phyloP scores from a whole-genome alignment of 441 rosid species.

The Gossypium davidsonii region DNA sequence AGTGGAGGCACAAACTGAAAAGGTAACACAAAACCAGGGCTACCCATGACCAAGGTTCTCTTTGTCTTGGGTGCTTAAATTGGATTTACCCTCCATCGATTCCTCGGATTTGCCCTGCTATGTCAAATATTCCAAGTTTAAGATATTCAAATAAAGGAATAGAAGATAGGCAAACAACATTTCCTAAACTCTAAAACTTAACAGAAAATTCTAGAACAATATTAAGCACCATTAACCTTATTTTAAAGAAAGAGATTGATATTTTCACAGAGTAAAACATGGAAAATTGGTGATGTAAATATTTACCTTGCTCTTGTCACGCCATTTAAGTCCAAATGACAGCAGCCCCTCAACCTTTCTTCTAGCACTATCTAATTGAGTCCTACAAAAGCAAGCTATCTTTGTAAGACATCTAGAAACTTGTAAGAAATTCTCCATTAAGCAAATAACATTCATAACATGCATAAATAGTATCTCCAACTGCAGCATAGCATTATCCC shows the following conservation, averaged over 20 bases:
- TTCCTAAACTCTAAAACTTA: not conserved
- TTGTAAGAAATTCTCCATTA: not conserved
- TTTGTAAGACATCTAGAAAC: constrained; percentile 7
- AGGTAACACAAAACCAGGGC: not conserved
- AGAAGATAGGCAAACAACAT: not conserved
- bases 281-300: constrained; percentile 1
- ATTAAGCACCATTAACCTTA: not conserved
- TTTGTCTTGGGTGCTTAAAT: constrained; percentile 15
- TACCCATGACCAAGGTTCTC: not conserved
- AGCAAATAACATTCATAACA: not conserved
- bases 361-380: constrained; percentile 39
- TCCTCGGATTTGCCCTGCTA: constrained; percentile 46
- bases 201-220: not conserved
- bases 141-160: not conserved
- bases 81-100: constrained; percentile 22
- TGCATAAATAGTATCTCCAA: not conserved
- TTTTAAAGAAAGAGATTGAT: no score
- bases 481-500: not conserved
- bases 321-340: constrained; percentile 74
- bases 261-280: not conserved
- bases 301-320: constrained; percentile 62
- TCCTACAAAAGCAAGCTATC: constrained; percentile 33
- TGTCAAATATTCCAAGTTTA: constrained; percentile 8
- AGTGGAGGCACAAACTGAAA: not conserved
- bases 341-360: constrained; percentile 43